Percentiles rank a stretch among this genome's conserved stretches.
These are phyloP conservation scores for Backusella australiensis DNA, from an alignment of 192 early-diverging fungal species.

Conservation along the genomic window DNA sequence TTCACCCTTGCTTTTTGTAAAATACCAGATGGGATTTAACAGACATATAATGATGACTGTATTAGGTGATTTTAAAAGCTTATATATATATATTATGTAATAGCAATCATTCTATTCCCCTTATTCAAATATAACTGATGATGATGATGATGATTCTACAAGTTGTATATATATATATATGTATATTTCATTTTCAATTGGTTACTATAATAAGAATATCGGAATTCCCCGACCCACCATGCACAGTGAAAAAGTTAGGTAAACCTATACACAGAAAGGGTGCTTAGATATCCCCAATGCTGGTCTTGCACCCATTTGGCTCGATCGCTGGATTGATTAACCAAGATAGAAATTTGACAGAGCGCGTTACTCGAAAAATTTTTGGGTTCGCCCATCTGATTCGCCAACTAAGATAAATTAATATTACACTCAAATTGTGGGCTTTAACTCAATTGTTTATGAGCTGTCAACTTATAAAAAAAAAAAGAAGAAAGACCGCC, in stretches of 20 bases:
- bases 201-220: not conserved
- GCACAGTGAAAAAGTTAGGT: not conserved
- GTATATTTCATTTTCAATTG: not conserved
- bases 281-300: not conserved
- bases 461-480: not conserved
- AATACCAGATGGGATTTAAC: not conserved
- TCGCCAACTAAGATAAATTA: not conserved
- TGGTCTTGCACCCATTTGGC: conserved; percentile 9
- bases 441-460: not conserved
- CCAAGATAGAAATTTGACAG: conserved; percentile 8
- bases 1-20: not conserved
- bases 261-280: conserved; percentile 1
- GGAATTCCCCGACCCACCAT: conserved; percentile 4
- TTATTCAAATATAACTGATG: not conserved
- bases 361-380: not conserved
- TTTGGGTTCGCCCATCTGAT: not conserved
- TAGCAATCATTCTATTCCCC: not conserved
- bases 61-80: not conserved
- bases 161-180: not conserved
- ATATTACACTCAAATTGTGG: not conserved
- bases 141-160: not conserved
- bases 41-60: not conserved
- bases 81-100: not conserved
- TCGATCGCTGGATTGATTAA: conserved; percentile 4
- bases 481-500: not conserved